Conservation (phyloP, 495 filamentous ascomycete species). For the Hypoxylon subgilvum region DNA sequence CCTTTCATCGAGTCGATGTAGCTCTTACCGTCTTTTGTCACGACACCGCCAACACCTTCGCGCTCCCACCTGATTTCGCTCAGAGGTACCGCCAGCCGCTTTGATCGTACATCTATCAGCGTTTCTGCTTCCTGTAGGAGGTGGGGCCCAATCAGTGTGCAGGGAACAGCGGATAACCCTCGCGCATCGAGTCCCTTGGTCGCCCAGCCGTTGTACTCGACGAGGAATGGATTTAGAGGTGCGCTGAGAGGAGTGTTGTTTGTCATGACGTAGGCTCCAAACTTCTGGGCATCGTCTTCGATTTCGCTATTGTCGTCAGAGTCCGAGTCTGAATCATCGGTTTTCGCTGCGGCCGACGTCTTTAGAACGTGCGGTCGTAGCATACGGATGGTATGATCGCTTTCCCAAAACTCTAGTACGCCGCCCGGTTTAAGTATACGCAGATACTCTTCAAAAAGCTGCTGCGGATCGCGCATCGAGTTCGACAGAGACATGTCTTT, state of each 20-base stretch:
- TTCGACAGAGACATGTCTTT: conserved; percentile 81
- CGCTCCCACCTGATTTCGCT: conserved; percentile 89
- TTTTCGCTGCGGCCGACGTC: conserved; percentile 56
- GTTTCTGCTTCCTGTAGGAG: conserved; percentile 79
- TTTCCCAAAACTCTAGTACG: conserved; percentile 85
- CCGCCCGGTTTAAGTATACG: conserved; percentile 81
- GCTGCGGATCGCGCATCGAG: conserved; percentile 65
- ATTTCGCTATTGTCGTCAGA: conserved; percentile 57
- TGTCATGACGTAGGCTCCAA: conserved; percentile 83
- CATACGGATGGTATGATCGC: conserved; percentile 77
- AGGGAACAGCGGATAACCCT: conserved; percentile 75
- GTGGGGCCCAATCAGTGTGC: conserved; percentile 75
- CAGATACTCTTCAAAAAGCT: conserved; percentile 74
- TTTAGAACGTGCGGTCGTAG: conserved; percentile 76
- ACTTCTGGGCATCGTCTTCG: conserved; percentile 64
- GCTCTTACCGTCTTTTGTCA: conserved; percentile 59
- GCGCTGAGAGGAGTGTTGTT: conserved; percentile 79
- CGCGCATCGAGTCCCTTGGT: conserved; percentile 74
- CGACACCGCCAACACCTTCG: conserved; percentile 65
- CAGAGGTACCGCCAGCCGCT: conserved; percentile 83
- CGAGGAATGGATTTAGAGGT: conserved; percentile 78
- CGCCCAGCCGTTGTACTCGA: conserved; percentile 84
- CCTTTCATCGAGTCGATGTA: conserved; percentile 53
- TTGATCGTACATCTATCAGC: conserved; percentile 71
- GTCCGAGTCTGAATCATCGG: conserved; percentile 48